Conservation (phyloP, 306 rosid species). For the Cicer pinnatifidum region DNA sequence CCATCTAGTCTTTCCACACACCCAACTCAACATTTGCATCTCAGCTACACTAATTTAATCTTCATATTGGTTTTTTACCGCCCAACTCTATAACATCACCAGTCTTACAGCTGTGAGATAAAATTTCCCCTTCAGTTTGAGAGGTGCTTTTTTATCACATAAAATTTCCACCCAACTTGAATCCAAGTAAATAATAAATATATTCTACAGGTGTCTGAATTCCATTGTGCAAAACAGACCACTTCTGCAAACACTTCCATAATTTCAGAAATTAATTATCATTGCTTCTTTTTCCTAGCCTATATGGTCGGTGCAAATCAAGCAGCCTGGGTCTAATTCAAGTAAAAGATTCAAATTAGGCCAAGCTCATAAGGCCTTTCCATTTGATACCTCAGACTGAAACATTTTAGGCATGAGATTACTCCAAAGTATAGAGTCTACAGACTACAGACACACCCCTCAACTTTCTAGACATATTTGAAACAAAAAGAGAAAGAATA, state of each 20-base stretch:
- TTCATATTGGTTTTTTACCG: no score
- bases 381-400: conserved; percentile 19
- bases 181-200: not conserved
- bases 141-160: no score
- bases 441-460: not conserved
- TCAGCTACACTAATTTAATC: no score
- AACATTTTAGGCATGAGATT: conserved; percentile 29
- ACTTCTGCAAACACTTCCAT: not conserved
- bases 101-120: no score
- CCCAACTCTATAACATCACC: no score
- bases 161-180: no score
- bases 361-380: conserved; percentile 7
- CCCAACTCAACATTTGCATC: no score
- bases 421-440: not conserved
- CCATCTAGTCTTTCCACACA: no score
- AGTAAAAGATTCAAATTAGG: conserved; percentile 17
- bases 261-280: not conserved
- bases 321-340: not conserved
- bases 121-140: no score
- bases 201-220: not conserved
- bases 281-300: not conserved
- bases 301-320: conserved; percentile 9
- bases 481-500: conserved; percentile 26
- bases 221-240: conserved; percentile 4
- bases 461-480: not conserved